Percentiles rank a stretch among this genome's conserved stretches.
Evolutionary conservation across 805 yeast genomes (phyloP).

Genomic region (Candida qinlingensis): DNA sequence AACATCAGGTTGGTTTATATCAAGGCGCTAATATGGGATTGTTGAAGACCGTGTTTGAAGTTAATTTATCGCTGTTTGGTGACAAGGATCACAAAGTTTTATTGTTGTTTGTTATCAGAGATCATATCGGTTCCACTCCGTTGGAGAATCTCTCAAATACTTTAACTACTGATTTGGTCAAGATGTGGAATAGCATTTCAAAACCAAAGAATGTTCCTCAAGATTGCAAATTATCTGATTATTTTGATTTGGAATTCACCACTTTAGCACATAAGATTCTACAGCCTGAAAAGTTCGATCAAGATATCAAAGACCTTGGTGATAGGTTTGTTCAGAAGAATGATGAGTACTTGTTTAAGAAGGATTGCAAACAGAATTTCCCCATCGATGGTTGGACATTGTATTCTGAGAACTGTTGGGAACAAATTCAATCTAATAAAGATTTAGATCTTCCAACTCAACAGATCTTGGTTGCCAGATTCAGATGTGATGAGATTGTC

Average conservation of each 20-base stretch:
- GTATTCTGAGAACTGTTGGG: conserved; percentile 90
- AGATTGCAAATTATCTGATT: conserved; percentile 57
- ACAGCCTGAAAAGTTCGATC: conserved; percentile 63
- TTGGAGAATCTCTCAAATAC: conserved; percentile 64
- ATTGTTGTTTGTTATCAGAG: conserved; percentile 84
- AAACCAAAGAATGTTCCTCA: conserved; percentile 61
- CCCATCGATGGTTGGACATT: conserved; percentile 97
- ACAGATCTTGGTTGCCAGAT: conserved; percentile 89
- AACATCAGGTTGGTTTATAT: conserved; percentile 91
- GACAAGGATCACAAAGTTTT: conserved; percentile 55
- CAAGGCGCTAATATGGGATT: conserved; percentile 98
- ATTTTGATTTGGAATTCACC: conserved; percentile 78
- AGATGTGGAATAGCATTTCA: conserved; percentile 71
- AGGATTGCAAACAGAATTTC: conserved; percentile 72
- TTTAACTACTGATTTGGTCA: conserved; percentile 61
- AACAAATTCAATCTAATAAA: conserved; percentile 85
- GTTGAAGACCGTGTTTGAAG: conserved; percentile 93
- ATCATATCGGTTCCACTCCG: conserved; percentile 86
- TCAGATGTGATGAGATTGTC: conserved; percentile 88
- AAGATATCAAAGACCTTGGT: conserved; percentile 59
- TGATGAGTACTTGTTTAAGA: conserved; percentile 44
- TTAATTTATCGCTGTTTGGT: conserved; percentile 81
- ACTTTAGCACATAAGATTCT: conserved; percentile 82
- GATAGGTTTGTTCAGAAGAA: conserved; percentile 42
- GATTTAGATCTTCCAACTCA: conserved; percentile 96